Conservation (phyloP, 768 basidiomycete genomes). For the Rhizopogon vinicolor region DNA sequence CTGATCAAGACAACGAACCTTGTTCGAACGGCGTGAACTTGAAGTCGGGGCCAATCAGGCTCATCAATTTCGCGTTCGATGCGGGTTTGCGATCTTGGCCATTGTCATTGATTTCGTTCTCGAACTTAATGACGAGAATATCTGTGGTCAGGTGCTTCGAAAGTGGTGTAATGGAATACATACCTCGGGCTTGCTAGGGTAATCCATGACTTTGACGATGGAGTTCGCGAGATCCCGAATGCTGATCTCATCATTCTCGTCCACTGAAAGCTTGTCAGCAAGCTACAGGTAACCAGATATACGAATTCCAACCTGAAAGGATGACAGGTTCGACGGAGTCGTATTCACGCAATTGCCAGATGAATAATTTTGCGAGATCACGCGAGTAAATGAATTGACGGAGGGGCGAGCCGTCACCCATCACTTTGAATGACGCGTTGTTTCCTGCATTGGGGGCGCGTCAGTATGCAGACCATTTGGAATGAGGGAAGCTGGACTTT, state of each 20-base stretch:
- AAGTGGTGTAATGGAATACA: slow-evolving; percentile 10
- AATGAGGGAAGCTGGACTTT: slow-evolving; percentile 45
- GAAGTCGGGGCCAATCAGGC: slow-evolving; percentile 66
- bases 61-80: slow-evolving; percentile 84
- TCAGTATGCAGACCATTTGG: neutral
- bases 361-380: slow-evolving; percentile 92
- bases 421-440: slow-evolving; percentile 78
- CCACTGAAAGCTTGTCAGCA: slow-evolving; percentile 44
- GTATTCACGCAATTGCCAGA: slow-evolving; percentile 90
- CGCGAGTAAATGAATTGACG: slow-evolving; percentile 98
- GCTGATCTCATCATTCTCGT: slow-evolving; percentile 91
- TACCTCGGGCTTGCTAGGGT: slow-evolving; percentile 73
- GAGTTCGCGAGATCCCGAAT: slow-evolving; percentile 89
- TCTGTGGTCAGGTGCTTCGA: neutral
- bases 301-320: slow-evolving; percentile 58
- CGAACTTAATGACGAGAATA: slow-evolving; percentile 53
- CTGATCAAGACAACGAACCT: slow-evolving; percentile 39
- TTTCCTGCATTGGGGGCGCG: slow-evolving; percentile 47
- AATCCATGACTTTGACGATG: slow-evolving; percentile 81
- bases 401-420: slow-evolving; percentile 87
- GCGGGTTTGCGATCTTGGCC: slow-evolving; percentile 97
- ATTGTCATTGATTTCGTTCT: slow-evolving; percentile 62
- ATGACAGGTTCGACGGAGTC: slow-evolving; percentile 92
- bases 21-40: slow-evolving; percentile 88
- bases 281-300: neutral